These are phyloP conservation scores for Dothistroma septosporum DNA, from an alignment of 2,329 filamentous ascomycete species.

Conservation along the genomic window DNA sequence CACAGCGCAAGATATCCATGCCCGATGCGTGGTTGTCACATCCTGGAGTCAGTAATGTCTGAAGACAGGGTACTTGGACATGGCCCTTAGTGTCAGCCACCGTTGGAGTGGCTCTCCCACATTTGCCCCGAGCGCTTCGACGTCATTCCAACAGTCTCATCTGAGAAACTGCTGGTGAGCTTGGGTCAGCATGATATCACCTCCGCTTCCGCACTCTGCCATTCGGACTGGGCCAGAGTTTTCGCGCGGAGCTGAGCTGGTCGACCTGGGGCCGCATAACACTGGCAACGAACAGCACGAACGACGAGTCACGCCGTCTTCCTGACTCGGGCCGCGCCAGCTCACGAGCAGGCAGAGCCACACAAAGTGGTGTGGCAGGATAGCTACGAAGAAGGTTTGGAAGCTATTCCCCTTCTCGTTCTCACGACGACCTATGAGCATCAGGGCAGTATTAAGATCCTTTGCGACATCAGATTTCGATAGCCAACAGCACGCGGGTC, in stretches of 20 bases:
- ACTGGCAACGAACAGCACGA: neutral
- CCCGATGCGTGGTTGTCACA: neutral
- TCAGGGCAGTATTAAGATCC: neutral
- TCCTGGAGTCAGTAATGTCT: neutral
- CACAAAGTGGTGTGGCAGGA: too few relatives aligned
- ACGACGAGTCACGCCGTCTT: neutral
- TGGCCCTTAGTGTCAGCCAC: neutral
- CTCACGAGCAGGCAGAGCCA: neutral
- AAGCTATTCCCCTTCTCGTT: neutral
- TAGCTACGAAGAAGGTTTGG: neutral
- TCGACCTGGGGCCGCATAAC: neutral
- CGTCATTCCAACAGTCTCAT: neutral
- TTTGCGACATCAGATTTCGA: neutral
- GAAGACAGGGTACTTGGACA: neutral
- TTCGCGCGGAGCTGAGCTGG: neutral
- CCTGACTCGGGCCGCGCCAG: neutral
- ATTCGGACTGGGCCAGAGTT: neutral
- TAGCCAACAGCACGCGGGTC: neutral
- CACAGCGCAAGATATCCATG: neutral
- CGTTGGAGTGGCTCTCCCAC: neutral
- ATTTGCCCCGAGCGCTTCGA: neutral
- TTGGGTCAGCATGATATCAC: neutral
- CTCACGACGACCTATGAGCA: neutral
- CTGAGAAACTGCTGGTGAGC: neutral
- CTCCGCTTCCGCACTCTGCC: neutral